phyloP scores from a whole-genome alignment of 2,329 filamentous ascomycete species.

The Colletotrichum somersetense region DNA sequence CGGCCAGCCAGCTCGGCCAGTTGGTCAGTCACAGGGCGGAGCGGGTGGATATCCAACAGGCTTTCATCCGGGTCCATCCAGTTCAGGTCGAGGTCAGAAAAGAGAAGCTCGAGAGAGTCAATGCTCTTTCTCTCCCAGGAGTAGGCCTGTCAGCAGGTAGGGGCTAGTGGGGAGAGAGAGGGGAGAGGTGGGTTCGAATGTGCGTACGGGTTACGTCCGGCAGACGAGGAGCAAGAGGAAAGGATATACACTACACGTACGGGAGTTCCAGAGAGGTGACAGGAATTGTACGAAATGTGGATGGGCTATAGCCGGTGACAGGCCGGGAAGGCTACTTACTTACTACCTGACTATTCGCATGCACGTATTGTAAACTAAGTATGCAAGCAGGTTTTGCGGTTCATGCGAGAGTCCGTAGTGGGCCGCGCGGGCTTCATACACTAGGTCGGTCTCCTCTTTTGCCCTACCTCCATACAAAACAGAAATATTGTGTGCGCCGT shows the following conservation, averaged over 20 bases:
- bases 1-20: slow-evolving; percentile 3
- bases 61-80: slow-evolving; percentile 26
- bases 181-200: not conserved
- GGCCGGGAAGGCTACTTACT: slow-evolving; percentile 29
- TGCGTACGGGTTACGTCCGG: slow-evolving; percentile 37
- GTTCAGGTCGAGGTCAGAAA: slow-evolving; percentile 14
- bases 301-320: slow-evolving; percentile 30
- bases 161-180: slow-evolving; percentile 16
- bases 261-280: slow-evolving; percentile 25
- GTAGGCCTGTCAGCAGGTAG: slow-evolving; percentile 36
- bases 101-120: slow-evolving; percentile 13
- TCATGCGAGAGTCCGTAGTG: slow-evolving; percentile 40
- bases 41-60: slow-evolving; percentile 17
- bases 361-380: slow-evolving; percentile 13
- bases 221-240: slow-evolving; percentile 22
- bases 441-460: slow-evolving; percentile 15
- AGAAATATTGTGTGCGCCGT: slow-evolving; percentile 9
- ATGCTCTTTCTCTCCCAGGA: slow-evolving; percentile 19
- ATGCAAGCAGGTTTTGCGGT: slow-evolving; percentile 42
- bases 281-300: slow-evolving; percentile 38
- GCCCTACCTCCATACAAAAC: slow-evolving; percentile 1
- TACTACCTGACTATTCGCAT: not conserved
- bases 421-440: slow-evolving; percentile 12
- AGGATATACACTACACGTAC: not conserved
- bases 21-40: slow-evolving; percentile 2